A percentile compares a stretch with the other conserved stretches of the same genome.
phyloP scores from a whole-genome alignment of 2,329 filamentous ascomycete species.

The Diatrype stigma region DNA sequence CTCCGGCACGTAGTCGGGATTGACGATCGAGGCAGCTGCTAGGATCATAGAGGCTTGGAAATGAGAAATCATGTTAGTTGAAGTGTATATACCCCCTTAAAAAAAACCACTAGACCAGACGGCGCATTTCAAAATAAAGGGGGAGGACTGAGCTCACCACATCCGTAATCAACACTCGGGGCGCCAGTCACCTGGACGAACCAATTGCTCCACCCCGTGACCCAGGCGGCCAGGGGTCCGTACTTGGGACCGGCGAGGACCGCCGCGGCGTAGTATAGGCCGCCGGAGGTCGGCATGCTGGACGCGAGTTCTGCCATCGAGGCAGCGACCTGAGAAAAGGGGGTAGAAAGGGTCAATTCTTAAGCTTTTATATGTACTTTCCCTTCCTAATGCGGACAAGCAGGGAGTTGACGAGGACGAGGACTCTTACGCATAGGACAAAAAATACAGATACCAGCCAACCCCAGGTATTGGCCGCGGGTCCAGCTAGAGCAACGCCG shows the following conservation, averaged over 20 bases:
- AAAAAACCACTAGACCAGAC: no score
- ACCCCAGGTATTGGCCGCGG: conserved; percentile 66
- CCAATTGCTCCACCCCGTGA: conserved; percentile 31
- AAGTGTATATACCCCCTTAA: neutral
- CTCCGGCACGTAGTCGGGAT: conserved; percentile 61
- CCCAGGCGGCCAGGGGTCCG: conserved; percentile 29
- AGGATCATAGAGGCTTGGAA: conserved; percentile 49
- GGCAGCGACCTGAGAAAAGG: conserved; percentile 41
- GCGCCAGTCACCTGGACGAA: conserved; percentile 29
- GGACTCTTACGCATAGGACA: conserved; percentile 55
- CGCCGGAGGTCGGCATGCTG: conserved; percentile 69
- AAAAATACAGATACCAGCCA: conserved; percentile 71
- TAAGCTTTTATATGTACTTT: no score
- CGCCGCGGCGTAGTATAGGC: conserved; percentile 69
- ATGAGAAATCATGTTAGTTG: no score
- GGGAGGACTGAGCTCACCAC: conserved; percentile 18
- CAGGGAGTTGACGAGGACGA: neutral
- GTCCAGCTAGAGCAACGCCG: conserved; percentile 18
- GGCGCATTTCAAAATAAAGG: no score
- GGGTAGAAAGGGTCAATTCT: neutral
- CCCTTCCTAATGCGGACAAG: neutral
- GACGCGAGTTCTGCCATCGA: conserved; percentile 69
- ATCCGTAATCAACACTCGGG: conserved; percentile 28
- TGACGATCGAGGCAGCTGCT: conserved; percentile 63
- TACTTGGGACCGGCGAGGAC: conserved; percentile 53